Evolutionary conservation across 345 rosid species (phyloP), one percentile per base, ranked within the genome.

Genomic region (thale cress (Arabidopsis thaliana)): DNA sequence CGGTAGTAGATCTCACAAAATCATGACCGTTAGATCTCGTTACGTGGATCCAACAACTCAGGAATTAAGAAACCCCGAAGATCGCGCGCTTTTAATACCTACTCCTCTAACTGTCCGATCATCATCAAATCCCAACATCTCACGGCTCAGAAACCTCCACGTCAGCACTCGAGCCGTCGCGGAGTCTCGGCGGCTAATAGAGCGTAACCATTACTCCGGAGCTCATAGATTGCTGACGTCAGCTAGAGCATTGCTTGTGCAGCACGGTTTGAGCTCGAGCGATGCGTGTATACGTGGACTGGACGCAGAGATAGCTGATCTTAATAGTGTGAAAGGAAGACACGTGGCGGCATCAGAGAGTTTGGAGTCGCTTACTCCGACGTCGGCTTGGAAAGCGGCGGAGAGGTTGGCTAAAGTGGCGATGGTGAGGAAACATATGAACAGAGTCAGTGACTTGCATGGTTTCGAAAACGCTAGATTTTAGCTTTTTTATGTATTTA

Each of bases 381-480:
- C 89, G 59, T 93, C 98, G 78, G 97, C 91, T 25, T 93, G 98
- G 98, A 80, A 89, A 79, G 88, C 96, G 22, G 98, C 98, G 12
- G 98, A 93, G 81, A 84, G 83, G 69, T 83, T 93, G 83, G 98
- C 98, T 72, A 89, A 90, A 76, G 87, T 90, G 74, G 98, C 98
- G 40, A 86, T 85, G 30, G 85, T 83, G 96, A 91, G 91, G 79
- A 93, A 90, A 76, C 91, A 91, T 58, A 81, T 93, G 97, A 93
- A 93, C 69, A 84, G 95, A 76, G 96, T 93, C 64, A 87, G 98
- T 73, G 98, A 93, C 70, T 83, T 93, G 85, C 98, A 93, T 84
- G 98, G 98, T 64, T 90, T 93, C 74, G 98, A 93, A 70, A 85
- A 93, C 58, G 98, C 98, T 28, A 87, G 98, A 85, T 93, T 93